Base-by-base conservation (phyloP, 495 filamentous ascomycete species). In the Annulohypoxylon maeteangense region DNA sequence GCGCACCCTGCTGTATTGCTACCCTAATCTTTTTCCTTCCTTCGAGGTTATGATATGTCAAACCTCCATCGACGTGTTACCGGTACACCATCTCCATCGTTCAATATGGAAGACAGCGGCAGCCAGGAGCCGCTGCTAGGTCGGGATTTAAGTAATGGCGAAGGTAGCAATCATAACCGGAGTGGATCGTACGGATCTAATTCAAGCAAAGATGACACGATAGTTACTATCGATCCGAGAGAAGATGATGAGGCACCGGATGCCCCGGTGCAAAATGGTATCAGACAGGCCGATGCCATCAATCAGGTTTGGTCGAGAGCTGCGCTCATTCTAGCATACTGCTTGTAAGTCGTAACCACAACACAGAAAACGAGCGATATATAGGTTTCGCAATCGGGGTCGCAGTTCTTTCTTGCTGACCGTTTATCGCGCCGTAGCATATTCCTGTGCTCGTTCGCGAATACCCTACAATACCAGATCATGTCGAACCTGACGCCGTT, bases 371-470 rank as follows among this genome's bases (percentile, higher is more conserved):
- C 34, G 8, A 18, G 16, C 45, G 32, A 57, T 10, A 57, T 42
- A 20, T n/a, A n/a, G n/a, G n/a, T n/a, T n/a, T 45, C 27, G 20
- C 34, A 12, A 56, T 63, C 45, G 45, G 58, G 42, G 27, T 53
- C 42, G 22, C 10, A 12, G 38, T 42, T 18, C n/a, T 29, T 29
- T 54, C 18, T 71, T 34, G 54, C 71, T 71, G 62, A 74, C 60
- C 56, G 25, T 56, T 55, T 23, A 29, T 61, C 58, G 48, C 32
- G 25, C 45, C 62, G 42, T 60, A 84, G 80, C 31, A 82, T 83
- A 11, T 82, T 78, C 68, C 10, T 82, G 25, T 74, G 81, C 56
- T 80, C 78, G 64, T 85, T 87, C 63, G 76, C 84, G 78, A 81
- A 86, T 55, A 78, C 82, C 12, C 71, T 87, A 32, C 80, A 84